Evolutionary conservation across 1,284 basidiomycete species (phyloP), one percentile per base, ranked within the genome.

Genomic region (Rhodofomes roseus): DNA sequence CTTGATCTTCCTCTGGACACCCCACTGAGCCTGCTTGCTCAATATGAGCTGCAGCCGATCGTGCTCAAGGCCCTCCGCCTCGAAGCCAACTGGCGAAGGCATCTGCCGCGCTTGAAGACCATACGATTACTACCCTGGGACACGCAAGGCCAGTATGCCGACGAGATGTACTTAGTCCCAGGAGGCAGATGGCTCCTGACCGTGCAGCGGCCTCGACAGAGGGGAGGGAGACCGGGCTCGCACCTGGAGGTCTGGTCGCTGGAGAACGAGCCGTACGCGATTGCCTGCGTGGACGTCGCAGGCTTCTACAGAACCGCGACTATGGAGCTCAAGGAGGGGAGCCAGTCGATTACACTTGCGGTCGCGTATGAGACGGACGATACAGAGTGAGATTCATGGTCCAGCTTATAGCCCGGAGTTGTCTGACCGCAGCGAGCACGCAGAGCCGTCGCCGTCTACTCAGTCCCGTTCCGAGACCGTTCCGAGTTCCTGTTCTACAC

Each of bases 21-120:
- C 4, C 58, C 68, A 52, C 62, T 62, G 2, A 48, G 59, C 25
- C 54, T 66, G 34, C 69, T 80, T 1, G 61, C 73, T 0, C 73
- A 72, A 14, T 61, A 67, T 29, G 64, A 75, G 44, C 65, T 81
- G 22, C 75, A 77, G 56, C 65, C 65, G 14, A 71, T 73, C 39
- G 72, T 70, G 5, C 71, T 80, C 18, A 71, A 71, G 46, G 80
- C 82, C 6, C 67, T 85, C 58, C 77, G 73, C 29, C 72, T 86
- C 23, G 81, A 86, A 50, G 71, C 66, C 43, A 85, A 81, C 62
- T 86, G 84, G 85, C 69, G 51, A 68, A 69, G 14, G 65, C 64
- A 12, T 71, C 79, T 1, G 66, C 62, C 29, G 72, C 82, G 54
- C 25, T 72, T 82, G 54, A 72, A 68, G 54, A 64, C 70, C 40